phyloP scores from a whole-genome alignment of 257 asterid genomes.

The Solanum stenotomum region DNA sequence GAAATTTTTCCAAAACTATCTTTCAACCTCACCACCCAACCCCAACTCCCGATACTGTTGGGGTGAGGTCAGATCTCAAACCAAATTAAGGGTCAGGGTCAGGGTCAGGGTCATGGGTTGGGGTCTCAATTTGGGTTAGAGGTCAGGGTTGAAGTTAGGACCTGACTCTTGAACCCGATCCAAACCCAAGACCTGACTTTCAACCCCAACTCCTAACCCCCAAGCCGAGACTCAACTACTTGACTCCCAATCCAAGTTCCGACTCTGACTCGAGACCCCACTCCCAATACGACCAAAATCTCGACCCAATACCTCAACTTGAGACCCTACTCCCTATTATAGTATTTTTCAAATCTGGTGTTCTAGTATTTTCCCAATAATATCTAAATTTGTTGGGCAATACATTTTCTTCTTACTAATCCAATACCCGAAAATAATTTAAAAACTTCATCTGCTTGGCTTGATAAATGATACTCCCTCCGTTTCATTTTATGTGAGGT shows the following conservation, averaged over 20 bases:
- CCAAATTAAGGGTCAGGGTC: not conserved
- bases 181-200: not conserved
- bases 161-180: not conserved
- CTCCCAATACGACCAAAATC: not conserved
- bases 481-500: too few relatives aligned
- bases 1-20: not conserved
- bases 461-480: not conserved
- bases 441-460: not conserved
- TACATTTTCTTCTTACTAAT: not conserved
- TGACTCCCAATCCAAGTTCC: not conserved
- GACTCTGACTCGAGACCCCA: not conserved
- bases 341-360: not conserved
- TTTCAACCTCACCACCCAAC: not conserved
- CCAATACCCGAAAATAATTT: not conserved
- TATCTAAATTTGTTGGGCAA: not conserved
- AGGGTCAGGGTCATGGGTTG: not conserved
- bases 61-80: not conserved
- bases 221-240: not conserved
- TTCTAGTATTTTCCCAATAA: not conserved
- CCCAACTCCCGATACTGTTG: not conserved
- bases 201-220: not conserved
- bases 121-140: not conserved
- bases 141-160: not conserved
- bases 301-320: not conserved
- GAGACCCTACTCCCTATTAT: not conserved